phyloP scores from a whole-genome alignment of 495 filamentous ascomycete genomes.

The Penicillium malachiteum region DNA sequence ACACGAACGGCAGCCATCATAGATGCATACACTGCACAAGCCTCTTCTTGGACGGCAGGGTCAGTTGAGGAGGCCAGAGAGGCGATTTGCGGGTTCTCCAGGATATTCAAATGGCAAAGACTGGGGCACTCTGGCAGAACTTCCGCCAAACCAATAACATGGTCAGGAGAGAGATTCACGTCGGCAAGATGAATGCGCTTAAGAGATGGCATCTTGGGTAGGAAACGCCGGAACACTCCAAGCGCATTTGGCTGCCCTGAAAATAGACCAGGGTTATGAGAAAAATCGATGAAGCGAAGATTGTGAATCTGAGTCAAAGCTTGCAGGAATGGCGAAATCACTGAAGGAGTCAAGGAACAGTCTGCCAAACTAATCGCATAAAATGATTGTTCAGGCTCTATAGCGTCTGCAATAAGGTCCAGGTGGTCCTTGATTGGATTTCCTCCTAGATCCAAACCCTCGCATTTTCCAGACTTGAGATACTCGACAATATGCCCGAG shows the following conservation, averaged over 20 bases:
- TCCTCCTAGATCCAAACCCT: constrained; percentile 92
- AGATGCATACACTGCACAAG: constrained; percentile 89
- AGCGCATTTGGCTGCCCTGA: constrained; percentile 71
- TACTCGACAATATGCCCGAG: constrained; percentile 74
- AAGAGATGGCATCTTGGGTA: constrained; percentile 75
- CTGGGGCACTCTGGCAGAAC: constrained; percentile 80
- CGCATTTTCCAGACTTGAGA: constrained; percentile 69
- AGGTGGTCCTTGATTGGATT: constrained; percentile 75
- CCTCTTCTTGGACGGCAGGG: constrained; percentile 81
- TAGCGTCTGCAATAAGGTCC: constrained; percentile 60
- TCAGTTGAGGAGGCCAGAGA: constrained; percentile 65
- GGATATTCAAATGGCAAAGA: constrained; percentile 81
- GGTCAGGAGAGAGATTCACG: constrained; percentile 80
- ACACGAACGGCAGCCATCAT: constrained; percentile 86
- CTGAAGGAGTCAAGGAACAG: constrained; percentile 72
- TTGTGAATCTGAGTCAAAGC: constrained; percentile 67
- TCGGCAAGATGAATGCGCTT: constrained; percentile 87
- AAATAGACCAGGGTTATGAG: constrained; percentile 83
- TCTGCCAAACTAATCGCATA: constrained; percentile 86
- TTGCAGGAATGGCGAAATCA: constrained; percentile 74
- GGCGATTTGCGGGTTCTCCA: constrained; percentile 75
- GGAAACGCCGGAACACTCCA: constrained; percentile 71
- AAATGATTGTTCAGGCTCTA: constrained; percentile 62
- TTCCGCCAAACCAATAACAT: constrained; percentile 86
- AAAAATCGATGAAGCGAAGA: constrained; percentile 87